Evolutionary conservation across 164 flowering plant genomes (phyloP).

Genomic region (Liquidambar formosana): DNA sequence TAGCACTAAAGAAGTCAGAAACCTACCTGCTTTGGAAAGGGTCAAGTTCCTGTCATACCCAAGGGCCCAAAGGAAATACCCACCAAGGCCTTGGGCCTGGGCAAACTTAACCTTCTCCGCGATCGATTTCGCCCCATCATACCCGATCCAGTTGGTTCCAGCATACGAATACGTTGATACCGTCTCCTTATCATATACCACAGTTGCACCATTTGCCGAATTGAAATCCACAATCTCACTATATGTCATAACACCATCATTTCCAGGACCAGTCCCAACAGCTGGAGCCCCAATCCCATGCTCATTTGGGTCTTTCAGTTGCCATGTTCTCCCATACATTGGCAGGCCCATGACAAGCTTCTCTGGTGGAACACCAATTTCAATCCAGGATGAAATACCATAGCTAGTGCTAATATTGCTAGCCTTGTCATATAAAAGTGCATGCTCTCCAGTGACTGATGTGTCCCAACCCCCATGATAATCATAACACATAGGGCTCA

Average conservation of each 20-base stretch:
- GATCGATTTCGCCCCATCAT: constrained; percentile 20
- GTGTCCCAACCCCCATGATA: constrained; percentile 16
- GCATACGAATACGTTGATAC: constrained; percentile 25
- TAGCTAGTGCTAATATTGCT: constrained; percentile 31
- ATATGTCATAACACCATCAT: constrained; percentile 18
- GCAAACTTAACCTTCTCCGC: constrained; percentile 26
- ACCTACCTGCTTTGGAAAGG: constrained; percentile 26
- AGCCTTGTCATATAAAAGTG: constrained; percentile 28
- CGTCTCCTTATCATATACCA: constrained; percentile 20
- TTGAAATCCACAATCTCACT: constrained; percentile 18
- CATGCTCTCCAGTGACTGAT: constrained; percentile 31
- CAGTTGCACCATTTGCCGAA: constrained; percentile 11
- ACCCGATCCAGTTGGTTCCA: constrained; percentile 30
- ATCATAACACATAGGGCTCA: constrained; percentile 17
- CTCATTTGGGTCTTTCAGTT: constrained; percentile 22
- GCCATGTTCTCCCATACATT: constrained; percentile 36
- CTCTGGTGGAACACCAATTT: constrained; percentile 16
- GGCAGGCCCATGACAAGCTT: constrained; percentile 38
- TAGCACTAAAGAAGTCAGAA: too few relatives aligned
- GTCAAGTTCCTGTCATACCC: constrained; percentile 22
- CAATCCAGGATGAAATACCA: constrained; percentile 32
- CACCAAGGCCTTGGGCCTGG: constrained; percentile 15
- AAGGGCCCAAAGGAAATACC: constrained; percentile 34
- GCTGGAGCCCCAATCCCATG: constrained; percentile 41
- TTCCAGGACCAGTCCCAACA: constrained; percentile 32